These are phyloP conservation scores for Mucor velutinosus DNA, from an alignment of 371 early-diverging fungal species.

Conservation along the genomic window DNA sequence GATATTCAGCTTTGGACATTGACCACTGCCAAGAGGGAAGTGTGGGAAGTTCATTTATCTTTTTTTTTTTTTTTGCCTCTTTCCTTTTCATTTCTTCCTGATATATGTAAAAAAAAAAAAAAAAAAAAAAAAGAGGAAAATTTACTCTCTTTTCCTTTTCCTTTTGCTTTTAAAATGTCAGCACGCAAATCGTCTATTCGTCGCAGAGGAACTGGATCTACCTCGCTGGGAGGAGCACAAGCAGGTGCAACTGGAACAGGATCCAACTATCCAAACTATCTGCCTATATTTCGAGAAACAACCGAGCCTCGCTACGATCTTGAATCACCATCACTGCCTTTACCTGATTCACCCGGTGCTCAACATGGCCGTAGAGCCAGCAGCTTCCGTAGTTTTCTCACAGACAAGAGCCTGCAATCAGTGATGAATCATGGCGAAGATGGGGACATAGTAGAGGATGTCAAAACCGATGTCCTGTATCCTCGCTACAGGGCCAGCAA, in stretches of 20 bases:
- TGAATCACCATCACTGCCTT: background rate
- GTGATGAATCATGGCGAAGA: background rate
- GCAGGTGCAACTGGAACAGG: background rate
- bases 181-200: background rate
- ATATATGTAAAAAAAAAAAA: background rate
- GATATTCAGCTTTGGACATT: no score
- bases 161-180: background rate
- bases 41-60: background rate
- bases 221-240: background rate
- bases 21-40: no score
- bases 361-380: background rate
- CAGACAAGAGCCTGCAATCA: background rate
- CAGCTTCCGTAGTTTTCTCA: slow-evolving; percentile 10
- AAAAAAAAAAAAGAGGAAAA: background rate
- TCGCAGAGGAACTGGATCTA: slow-evolving; percentile 1
- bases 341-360: background rate
- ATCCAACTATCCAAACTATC: background rate
- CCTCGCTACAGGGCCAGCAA: slow-evolving; percentile 27
- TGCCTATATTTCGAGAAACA: background rate
- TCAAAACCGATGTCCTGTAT: slow-evolving; percentile 41
- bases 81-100: background rate
- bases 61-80: background rate
- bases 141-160: background rate
- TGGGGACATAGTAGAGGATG: slow-evolving; percentile 20
- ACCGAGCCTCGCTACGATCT: background rate